Conservation (phyloP, 1,284 basidiomycete genomes). For the Leccinum griseonigrum region DNA sequence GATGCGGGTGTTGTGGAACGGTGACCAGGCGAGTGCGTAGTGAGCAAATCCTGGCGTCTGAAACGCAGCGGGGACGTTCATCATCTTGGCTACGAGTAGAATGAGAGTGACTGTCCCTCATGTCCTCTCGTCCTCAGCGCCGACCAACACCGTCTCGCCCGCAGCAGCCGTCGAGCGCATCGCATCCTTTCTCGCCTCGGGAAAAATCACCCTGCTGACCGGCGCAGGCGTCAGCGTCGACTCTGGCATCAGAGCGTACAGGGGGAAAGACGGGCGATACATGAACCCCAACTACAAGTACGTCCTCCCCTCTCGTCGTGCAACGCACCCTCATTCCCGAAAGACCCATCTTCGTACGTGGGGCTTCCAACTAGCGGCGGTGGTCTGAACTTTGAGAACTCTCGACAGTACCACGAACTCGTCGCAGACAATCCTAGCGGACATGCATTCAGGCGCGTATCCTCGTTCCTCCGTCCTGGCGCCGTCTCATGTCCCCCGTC, state of each 20-base stretch:
- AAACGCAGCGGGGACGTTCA: constrained; percentile 53
- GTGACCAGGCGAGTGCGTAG: constrained; percentile 88
- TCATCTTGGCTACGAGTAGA: constrained; percentile 35
- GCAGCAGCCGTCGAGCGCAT: constrained; percentile 64
- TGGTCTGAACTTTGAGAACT: constrained; percentile 7
- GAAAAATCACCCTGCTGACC: constrained; percentile 74
- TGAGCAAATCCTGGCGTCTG: constrained; percentile 87
- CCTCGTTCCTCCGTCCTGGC: not conserved
- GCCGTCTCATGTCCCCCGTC: constrained; percentile 6
- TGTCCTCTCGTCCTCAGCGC: constrained; percentile 43
- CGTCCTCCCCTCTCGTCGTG: constrained; percentile 18
- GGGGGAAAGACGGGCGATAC: constrained; percentile 81
- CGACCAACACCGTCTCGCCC: constrained; percentile 44
- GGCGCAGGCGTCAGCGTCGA: constrained; percentile 94
- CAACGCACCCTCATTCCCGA: not conserved
- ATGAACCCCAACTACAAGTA: constrained; percentile 92
- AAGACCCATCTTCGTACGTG: constrained; percentile 58
- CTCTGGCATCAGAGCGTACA: constrained; percentile 86
- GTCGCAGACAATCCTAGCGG: constrained; percentile 69
- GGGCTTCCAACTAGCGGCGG: not conserved
- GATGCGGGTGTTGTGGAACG: constrained; percentile 80
- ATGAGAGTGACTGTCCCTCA: constrained; percentile 81
- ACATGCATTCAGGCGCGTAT: constrained; percentile 57
- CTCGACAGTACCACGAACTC: constrained; percentile 74
- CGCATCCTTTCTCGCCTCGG: constrained; percentile 61